phyloP scores from a whole-genome alignment of 73 alveolate genomes.

The Paramecium sexaurelia region DNA sequence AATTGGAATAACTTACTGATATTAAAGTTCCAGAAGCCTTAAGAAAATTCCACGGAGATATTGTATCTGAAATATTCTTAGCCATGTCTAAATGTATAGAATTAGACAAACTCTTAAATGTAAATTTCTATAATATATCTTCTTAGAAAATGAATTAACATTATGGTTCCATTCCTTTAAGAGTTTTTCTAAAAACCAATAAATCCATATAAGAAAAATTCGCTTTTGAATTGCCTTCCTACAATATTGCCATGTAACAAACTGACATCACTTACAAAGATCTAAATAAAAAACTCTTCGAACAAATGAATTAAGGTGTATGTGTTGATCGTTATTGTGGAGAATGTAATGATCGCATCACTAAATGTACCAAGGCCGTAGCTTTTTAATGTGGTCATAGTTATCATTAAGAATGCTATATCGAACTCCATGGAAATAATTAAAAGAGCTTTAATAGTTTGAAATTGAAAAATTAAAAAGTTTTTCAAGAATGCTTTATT shows the following conservation, averaged over 20 bases:
- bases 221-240: constrained; percentile 14
- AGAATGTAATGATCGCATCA: neutral
- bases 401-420: constrained; percentile 36
- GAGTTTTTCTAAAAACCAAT: constrained; percentile 6
- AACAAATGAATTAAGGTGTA: neutral
- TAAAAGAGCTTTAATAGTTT: constrained; percentile 26
- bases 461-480: neutral
- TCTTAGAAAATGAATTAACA: constrained; percentile 35
- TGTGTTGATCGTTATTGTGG: neutral
- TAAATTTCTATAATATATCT: neutral
- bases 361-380: constrained; percentile 1
- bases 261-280: neutral
- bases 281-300: neutral
- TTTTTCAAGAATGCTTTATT: constrained; percentile 5
- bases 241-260: neutral
- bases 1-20: neutral
- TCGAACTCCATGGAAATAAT: neutral
- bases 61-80: constrained; percentile 19
- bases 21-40: neutral
- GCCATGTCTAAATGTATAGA: constrained; percentile 29
- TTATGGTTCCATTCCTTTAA: constrained; percentile 42
- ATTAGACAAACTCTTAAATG: neutral
- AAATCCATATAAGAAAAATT: neutral
- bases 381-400: constrained; percentile 39
- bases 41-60: constrained; percentile 23